Evolutionary conservation across 2,329 filamentous ascomycete species (phyloP).

Genomic region (Ceratocystiopsis brevicomis): DNA sequence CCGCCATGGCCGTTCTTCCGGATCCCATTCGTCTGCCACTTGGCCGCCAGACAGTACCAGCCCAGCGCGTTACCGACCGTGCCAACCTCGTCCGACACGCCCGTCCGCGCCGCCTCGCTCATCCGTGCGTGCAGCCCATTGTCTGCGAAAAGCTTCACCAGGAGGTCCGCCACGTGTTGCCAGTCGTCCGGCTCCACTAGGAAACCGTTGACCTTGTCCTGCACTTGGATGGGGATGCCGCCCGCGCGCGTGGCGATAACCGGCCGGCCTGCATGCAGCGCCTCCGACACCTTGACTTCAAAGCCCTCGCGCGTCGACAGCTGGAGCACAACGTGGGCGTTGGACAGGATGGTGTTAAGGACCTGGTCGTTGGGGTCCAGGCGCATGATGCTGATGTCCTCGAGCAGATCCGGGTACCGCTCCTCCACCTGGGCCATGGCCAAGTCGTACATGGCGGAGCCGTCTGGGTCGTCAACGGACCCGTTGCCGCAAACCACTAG

Average conservation of each 20-base stretch:
- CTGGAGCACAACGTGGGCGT: conserved; percentile 55
- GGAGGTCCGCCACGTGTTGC: conserved; percentile 46
- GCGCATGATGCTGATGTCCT: conserved; percentile 56
- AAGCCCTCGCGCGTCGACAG: conserved; percentile 69
- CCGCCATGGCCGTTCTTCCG: conserved; percentile 22
- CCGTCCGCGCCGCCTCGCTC: conserved; percentile 40
- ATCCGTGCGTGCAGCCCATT: conserved; percentile 45
- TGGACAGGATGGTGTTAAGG: conserved; percentile 56
- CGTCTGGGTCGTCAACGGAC: conserved; percentile 66
- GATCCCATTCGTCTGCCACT: conserved; percentile 35
- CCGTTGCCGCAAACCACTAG: conserved; percentile 63
- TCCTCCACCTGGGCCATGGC: conserved; percentile 48
- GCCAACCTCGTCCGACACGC: conserved; percentile 64
- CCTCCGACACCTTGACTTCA: conserved; percentile 73
- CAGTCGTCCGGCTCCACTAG: conserved; percentile 54
- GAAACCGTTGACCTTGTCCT: conserved; percentile 53
- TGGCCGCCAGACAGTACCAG: conserved; percentile 62
- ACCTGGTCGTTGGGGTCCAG: conserved; percentile 63
- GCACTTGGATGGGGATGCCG: conserved; percentile 65
- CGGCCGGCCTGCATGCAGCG: conserved; percentile 60
- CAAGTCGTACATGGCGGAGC: conserved; percentile 50
- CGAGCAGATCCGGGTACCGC: conserved; percentile 39
- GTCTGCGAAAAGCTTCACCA: conserved; percentile 48
- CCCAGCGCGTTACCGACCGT: conserved; percentile 60
- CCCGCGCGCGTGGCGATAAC: conserved; percentile 58